These are phyloP conservation scores for Protomyces lactucae-debilis DNA, from an alignment of 1,139 yeast genomes.

Conservation along the genomic window DNA sequence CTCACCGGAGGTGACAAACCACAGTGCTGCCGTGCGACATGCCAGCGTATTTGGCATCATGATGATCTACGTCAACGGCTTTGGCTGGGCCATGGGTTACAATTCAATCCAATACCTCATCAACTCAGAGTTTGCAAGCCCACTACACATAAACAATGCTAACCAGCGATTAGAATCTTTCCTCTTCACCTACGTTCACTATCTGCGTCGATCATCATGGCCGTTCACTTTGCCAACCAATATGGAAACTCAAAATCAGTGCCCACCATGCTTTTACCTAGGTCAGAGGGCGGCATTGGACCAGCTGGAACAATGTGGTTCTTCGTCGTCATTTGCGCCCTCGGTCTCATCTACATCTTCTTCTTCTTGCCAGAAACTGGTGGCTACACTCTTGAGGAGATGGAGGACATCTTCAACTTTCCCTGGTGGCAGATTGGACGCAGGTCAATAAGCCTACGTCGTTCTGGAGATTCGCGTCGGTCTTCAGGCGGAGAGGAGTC, in stretches of 20 bases:
- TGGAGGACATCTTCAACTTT: conserved; percentile 20
- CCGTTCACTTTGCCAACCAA: conserved; percentile 56
- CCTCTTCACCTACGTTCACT: conserved; percentile 53
- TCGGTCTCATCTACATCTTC: conserved; percentile 22
- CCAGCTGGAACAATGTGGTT: conserved; percentile 20
- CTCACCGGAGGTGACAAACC: neutral
- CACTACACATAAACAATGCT: conserved; percentile 33
- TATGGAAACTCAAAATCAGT: conserved; percentile 36
- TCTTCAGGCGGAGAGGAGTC: neutral
- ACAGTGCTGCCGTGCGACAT: conserved; percentile 2
- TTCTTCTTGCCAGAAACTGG: conserved; percentile 22
- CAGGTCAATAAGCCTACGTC: conserved; percentile 24
- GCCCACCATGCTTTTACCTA: conserved; percentile 15
- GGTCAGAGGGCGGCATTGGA: conserved; percentile 16
- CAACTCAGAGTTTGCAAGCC: neutral
- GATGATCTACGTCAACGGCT: conserved; percentile 48
- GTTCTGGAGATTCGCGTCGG: neutral
- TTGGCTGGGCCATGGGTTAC: conserved; percentile 62
- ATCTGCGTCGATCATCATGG: conserved; percentile 55
- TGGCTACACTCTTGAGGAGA: conserved; percentile 17
- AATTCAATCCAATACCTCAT: conserved; percentile 32
- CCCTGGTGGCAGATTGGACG: conserved; percentile 17
- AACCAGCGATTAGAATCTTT: conserved; percentile 39
- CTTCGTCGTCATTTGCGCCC: conserved; percentile 17
- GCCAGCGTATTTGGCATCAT: conserved; percentile 14